Evolutionary conservation across 2,329 filamentous ascomycete genomes (phyloP), one percentile per base, ranked within the genome.

Genomic region (Hyphodiscus sp.): DNA sequence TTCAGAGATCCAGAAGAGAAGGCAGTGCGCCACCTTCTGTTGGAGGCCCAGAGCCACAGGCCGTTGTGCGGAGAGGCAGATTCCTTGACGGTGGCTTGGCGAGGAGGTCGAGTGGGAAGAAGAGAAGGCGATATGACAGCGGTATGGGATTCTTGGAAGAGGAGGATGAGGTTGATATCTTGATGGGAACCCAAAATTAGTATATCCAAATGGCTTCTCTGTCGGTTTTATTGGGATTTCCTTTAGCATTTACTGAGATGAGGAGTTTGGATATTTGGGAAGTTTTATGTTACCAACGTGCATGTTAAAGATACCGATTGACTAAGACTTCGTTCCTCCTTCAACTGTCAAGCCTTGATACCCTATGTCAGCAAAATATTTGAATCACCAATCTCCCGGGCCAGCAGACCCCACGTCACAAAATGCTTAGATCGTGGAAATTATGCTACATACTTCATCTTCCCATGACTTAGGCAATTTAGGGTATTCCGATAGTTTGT

Each of bases 71-170:
- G 51, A 23, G 54, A 23, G 56, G 63, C 3, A 58, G 55, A 13
- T 58, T 64, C 20, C 50, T 61, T 51, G 60, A 64, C 60, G 57
- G 45, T 3, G 45, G 41, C 4, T 20, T 59, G 26, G 58, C 60
- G 20, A 60, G 62, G 18, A 58, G 60, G 46, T 64, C 62, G 2
- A 67, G 65, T 70, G 65, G 23, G 30, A 71, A 57, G 59, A 79
- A 74, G 68, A 70, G 70, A 54, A 73, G 77, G 54, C 71, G 73
- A 53, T 73, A 76, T 58, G 80, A 83, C 63, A 81, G 77, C 51
- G 80, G 79, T 0, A 61, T 83, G 48, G 78, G 78, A 0, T 69
- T 83, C 20, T 58, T 81, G 64, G 77, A 79, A 26, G 79, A 82
- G 61, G 78, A 80, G 38, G 75, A 76, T 41, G 61, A 63, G n/a